Conservation (phyloP, 2,329 filamentous ascomycete genomes). For the Microsporum canis region DNA sequence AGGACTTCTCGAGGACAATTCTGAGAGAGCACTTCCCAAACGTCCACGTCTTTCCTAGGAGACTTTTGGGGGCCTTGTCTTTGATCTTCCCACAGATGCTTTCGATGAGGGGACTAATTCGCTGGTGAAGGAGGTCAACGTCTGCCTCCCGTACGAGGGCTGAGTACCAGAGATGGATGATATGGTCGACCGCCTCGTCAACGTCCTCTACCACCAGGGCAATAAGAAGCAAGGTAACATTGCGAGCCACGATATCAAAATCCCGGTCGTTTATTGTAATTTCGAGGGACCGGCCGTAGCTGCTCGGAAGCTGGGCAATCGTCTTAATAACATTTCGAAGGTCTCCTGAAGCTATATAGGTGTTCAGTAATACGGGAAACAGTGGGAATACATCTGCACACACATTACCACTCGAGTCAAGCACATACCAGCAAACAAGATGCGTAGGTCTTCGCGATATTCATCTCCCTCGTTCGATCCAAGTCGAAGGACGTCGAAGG, state of each 20-base stretch:
- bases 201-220: constrained; percentile 15
- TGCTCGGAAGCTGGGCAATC: constrained; percentile 24
- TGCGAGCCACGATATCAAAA: constrained; percentile 30
- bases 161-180: constrained; percentile 41
- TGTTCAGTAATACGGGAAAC: too few species aligned
- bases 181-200: constrained; percentile 21
- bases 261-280: constrained; percentile 34
- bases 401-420: neutral
- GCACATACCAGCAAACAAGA: constrained; percentile 29
- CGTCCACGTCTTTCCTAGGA: constrained; percentile 24
- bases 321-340: constrained; percentile 36
- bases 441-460: constrained; percentile 15
- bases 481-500: constrained; percentile 30
- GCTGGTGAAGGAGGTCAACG: constrained; percentile 16
- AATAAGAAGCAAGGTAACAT: constrained; percentile 32
- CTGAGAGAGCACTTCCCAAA: constrained; percentile 19
- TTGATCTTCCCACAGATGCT: constrained; percentile 10
- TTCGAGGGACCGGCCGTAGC: constrained; percentile 18
- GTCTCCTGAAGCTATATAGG: constrained; percentile 34
- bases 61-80: constrained; percentile 15
- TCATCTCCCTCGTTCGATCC: constrained; percentile 21
- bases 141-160: constrained; percentile 20
- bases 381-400: too few species aligned
- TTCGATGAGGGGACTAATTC: constrained; percentile 25
- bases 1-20: constrained; percentile 21